These are phyloP conservation scores for Neofusicoccum sp. DNA, from an alignment of 2,329 filamentous ascomycete genomes.

Conservation along the genomic window DNA sequence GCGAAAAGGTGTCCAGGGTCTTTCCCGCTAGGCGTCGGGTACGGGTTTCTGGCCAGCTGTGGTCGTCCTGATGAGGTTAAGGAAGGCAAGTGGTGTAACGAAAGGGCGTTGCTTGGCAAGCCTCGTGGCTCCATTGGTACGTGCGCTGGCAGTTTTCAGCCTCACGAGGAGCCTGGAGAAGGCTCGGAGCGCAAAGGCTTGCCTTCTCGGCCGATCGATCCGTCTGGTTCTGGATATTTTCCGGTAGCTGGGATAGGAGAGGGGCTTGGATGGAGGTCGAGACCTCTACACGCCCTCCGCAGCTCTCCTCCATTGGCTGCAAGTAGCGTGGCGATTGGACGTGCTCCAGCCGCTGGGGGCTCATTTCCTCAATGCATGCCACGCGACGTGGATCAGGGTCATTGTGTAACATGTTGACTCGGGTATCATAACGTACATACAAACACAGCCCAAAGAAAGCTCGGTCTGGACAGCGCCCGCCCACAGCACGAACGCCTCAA, in stretches of 20 bases:
- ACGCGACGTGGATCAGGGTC: background rate
- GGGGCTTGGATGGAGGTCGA: no score
- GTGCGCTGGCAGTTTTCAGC: background rate
- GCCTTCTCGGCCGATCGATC: no score
- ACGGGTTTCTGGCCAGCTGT: background rate
- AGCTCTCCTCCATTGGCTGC: no score
- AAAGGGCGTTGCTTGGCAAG: background rate
- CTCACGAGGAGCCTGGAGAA: no score
- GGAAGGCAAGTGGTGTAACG: background rate
- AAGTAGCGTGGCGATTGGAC: no score
- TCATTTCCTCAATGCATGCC: background rate
- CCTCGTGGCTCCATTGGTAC: background rate
- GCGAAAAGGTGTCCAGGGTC: background rate
- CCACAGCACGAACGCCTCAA: background rate
- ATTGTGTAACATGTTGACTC: background rate
- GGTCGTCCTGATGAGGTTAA: background rate
- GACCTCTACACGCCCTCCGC: no score
- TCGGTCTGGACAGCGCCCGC: background rate
- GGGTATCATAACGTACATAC: conserved; percentile 3
- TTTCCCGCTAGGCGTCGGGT: background rate
- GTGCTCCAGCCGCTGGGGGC: no score
- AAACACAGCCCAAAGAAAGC: background rate
- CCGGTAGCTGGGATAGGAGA: no score
- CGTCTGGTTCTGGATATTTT: no score
- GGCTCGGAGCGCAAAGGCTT: no score